Evolutionary conservation across 1,139 yeast genomes (phyloP), one percentile per base, ranked within the genome.

Genomic region (Scheffersomyces parashehatae): DNA sequence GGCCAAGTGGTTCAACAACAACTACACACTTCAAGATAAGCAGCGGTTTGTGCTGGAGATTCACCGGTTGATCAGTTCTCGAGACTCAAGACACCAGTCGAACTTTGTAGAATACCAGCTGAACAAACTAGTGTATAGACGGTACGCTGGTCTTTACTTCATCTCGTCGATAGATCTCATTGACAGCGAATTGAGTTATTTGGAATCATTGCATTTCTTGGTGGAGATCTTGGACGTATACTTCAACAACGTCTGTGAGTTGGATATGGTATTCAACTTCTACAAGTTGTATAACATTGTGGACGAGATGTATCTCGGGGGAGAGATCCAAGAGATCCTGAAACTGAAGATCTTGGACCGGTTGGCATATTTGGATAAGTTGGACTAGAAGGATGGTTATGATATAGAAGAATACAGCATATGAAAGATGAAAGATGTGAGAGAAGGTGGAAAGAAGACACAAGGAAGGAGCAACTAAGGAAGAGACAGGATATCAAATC

Each of bases 91-190:
- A 57, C 79, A 83, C 56, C 96, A 89, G 57, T 80, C 88, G 36
- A 88, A 87, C 59, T 86, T 86, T 57, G 88, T 86, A 20, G 88
- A 85, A 64, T 88, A 85, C 58, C 85, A 85, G 35, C 81, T 75
- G 64, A 73, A 79, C 50, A 88, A 88, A 59, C 71, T 93, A 45
- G 91, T 93, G 2, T 93, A 93, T 62, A 74, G 96, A 52, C 71
- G 97, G 48, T 93, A 91, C 60, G 97, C 97, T 1, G 99, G 99
- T 7, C 68, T 93, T 13, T 91, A 84, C 64, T 90, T 93, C 60
- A 82, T 91, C 26, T 78, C 87, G 45, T 86, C 95, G 42, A 82
- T 90, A 10, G 96, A 87, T 52, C 65, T 79, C 29, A 68, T 69
- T 11, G 97, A 90, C 59, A 85, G 85, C 57, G 97, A 91, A 59